Base-by-base conservation (phyloP, 179 eudicot genomes). In the Nepenthes alata region DNA sequence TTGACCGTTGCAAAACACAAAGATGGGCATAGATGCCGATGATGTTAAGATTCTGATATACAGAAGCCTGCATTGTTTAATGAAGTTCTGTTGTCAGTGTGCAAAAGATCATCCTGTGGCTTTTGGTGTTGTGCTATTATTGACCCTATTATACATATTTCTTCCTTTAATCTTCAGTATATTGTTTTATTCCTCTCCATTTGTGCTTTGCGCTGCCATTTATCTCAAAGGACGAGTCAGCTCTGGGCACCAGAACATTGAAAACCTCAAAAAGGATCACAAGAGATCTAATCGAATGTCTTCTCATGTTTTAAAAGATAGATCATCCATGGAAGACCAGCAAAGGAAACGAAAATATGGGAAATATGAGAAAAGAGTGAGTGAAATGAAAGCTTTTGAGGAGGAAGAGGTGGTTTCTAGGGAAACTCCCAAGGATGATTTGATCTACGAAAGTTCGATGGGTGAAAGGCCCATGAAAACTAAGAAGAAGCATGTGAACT, bases 1-100 rank as follows among this genome's bases (percentile, higher is more conserved):
- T 36, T 50, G 54, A 68, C 37, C 16, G 1, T 68, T 60, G 47
- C n/a, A 38, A 16, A 37, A 34, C 6, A 59, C 6, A 54, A 61
- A 64, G 11, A 84, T 89, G 87, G 81, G 65, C 52, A 65, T 81
- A 47, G 79, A 78, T 72, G 75, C 60, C 15, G 71, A 77, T 60
- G 83, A 74, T 58, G 59, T 82, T 12, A 80, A 76, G 78, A 53
- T 71, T 41, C 66, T 62, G 55, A 25, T 76, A 35, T 57, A 61
- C 53, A 71, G 67, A 71, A 39, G 79, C 54, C 38, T 79, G 51
- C 72, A 73, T 37, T 51, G 73, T 71, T 69, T 73, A 6, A 54
- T 67, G 10, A 68, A 57, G 55, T 74, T 76, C 49, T 80, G 77
- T 59, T 53, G 51, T 55, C 64, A 65, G 60, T 72, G 73, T 57